Percentiles rank a stretch among this genome's conserved stretches.
phyloP scores from a whole-genome alignment of 1,139 yeast genomes.

The Blastobotrys raffinosifermentans region DNA sequence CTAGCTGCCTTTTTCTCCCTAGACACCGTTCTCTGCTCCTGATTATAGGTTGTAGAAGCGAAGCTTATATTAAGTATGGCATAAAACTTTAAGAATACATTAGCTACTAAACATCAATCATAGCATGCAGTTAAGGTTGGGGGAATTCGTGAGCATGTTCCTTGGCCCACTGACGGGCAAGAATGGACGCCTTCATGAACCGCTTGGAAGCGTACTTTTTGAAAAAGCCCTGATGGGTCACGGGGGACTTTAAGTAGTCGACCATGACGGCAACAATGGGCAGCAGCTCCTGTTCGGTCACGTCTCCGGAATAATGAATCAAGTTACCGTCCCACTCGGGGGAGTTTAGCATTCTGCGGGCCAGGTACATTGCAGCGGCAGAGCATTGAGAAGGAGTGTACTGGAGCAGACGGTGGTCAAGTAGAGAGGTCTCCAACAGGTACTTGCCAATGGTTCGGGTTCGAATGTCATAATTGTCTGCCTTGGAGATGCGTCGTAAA shows the following conservation, averaged over 20 bases:
- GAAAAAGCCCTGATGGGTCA: constrained; percentile 87
- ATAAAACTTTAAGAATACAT: too few species aligned
- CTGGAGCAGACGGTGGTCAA: constrained; percentile 77
- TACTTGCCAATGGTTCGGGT: constrained; percentile 90
- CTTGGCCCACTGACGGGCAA: constrained; percentile 91
- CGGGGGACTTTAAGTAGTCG: constrained; percentile 77
- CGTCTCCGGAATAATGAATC: constrained; percentile 90
- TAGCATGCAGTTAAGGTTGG: too few species aligned
- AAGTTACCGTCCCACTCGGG: constrained; percentile 66
- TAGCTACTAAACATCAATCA: too few species aligned
- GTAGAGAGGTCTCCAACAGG: constrained; percentile 70
- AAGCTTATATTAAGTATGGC: too few species aligned
- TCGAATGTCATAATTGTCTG: constrained; percentile 91
- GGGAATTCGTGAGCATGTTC: constrained; percentile 26
- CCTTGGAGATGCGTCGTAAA: constrained; percentile 85
- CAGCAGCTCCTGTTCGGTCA: constrained; percentile 62
- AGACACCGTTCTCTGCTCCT: too few species aligned
- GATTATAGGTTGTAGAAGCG: too few species aligned
- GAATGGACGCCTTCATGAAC: constrained; percentile 83
- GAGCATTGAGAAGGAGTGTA: constrained; percentile 77
- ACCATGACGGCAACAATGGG: constrained; percentile 69
- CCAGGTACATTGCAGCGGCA: constrained; percentile 87
- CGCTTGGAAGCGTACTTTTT: constrained; percentile 89
- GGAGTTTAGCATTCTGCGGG: constrained; percentile 71
- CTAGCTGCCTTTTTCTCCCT: too few species aligned